Percentiles rank a stretch among this genome's conserved stretches.
Evolutionary conservation across 129 eudicot species (phyloP).

Genomic region (sunflower (Helianthus annuus)): DNA sequence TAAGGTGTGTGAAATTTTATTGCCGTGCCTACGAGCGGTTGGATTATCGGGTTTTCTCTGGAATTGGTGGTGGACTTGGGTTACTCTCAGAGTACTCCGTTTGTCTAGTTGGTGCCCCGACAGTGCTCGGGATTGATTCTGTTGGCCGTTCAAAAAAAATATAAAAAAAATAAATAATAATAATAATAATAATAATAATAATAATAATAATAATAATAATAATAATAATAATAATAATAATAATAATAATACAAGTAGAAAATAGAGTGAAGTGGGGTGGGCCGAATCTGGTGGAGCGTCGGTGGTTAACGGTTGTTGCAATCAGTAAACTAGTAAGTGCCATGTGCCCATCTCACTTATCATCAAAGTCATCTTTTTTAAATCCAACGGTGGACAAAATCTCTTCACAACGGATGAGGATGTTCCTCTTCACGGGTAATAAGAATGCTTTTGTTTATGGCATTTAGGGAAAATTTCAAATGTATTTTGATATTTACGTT

Average conservation of each 20-base stretch:
- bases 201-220: too few relatives aligned
- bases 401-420: neutral
- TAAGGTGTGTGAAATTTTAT: too few relatives aligned
- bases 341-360: slow-evolving; percentile 22
- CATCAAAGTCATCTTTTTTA: slow-evolving; percentile 21
- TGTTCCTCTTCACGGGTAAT: slow-evolving; percentile 16
- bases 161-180: too few relatives aligned
- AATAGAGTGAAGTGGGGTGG: slow-evolving; percentile 22
- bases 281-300: slow-evolving; percentile 40
- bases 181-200: too few relatives aligned
- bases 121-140: too few relatives aligned
- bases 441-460: neutral
- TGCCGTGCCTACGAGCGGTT: too few relatives aligned
- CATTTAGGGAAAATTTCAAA: neutral
- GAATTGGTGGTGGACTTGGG: too few relatives aligned
- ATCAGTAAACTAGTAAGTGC: slow-evolving; percentile 6
- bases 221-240: too few relatives aligned
- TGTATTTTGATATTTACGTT: neutral
- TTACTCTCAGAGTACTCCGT: too few relatives aligned
- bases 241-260: slow-evolving; percentile 7
- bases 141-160: too few relatives aligned
- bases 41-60: too few relatives aligned
- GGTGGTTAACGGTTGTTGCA: slow-evolving; percentile 34
- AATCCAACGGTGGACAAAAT: slow-evolving; percentile 25
- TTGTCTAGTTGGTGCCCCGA: too few relatives aligned